Base-by-base conservation (phyloP, 2,329 filamentous ascomycete genomes). In the Beauveria sp. region DNA sequence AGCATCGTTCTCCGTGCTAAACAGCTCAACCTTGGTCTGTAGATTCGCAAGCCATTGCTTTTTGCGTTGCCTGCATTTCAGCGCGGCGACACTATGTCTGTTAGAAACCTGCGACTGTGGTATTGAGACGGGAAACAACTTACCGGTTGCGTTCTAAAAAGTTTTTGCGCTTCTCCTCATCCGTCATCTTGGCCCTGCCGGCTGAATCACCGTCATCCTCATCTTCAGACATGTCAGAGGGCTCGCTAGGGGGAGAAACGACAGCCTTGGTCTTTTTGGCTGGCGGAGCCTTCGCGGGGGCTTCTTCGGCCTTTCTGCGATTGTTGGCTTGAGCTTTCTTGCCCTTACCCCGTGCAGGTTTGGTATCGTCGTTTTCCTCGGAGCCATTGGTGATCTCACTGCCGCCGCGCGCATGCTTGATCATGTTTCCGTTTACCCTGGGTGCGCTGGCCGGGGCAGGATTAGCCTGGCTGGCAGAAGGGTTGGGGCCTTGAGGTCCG, bases 11-110 rank as follows among this genome's bases (percentile, higher is more conserved):
- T 99, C 94, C 1, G 83, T 88, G 64, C 89, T 92, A 70, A 92
- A 97, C 66, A 96, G 82, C 73, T 99, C 94, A 18, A 97, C 93
- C 75, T 97, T 97, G 61, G 85, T 85, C 73, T 99, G 94, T 1
- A 99, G 82, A 67, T 96, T 97, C 37, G 90, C 90, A 62, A 97
- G 84, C 94, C 94, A 99, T 72, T 97, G 94, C 82, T 99, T 99
- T 82, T 99, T 99, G 22, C 94, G 86, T 74, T 99, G 94, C 63
- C 94, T 89, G 75, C 94, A 99, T 72, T 99, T 99, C 63, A 99
- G 80, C 3, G 94, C 94, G 64, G 94, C 94, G 66, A 99, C 92
- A 71, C 94, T 97, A 66, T 24, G 26, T 51, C 37, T 26, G 62
- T 73, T 69, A 74, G 67, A 64, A 37, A 44, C 55, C 10, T 56